Evolutionary conservation across 768 basidiomycete species (phyloP).

Genomic region (Mycena sanguinolenta): DNA sequence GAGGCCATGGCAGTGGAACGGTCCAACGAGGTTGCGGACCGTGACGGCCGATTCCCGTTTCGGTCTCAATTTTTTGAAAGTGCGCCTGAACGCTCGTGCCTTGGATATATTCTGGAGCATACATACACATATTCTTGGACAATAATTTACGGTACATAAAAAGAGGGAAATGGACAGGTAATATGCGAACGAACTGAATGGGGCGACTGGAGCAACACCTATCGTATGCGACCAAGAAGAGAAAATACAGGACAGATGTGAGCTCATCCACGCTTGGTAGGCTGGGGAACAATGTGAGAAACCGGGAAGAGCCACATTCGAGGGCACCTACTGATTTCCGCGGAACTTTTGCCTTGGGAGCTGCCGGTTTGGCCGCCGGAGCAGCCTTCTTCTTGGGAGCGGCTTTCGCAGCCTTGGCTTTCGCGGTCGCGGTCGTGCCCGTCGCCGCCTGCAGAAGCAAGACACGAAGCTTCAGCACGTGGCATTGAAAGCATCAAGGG

Average conservation of each 20-base stretch:
- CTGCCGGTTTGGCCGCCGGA: conserved; percentile 24
- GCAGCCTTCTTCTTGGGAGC: conserved; percentile 47
- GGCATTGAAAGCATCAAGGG: conserved; percentile 1
- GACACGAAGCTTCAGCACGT: not conserved
- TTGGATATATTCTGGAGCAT: conserved; percentile 26
- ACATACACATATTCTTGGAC: conserved; percentile 38
- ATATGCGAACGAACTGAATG: conserved; percentile 27
- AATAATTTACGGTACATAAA: conserved; percentile 60
- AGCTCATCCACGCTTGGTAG: conserved; percentile 34
- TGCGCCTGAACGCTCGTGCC: conserved; percentile 24
- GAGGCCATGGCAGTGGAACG: conserved; percentile 31
- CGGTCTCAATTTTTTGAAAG: not conserved
- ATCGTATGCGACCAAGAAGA: conserved; percentile 28
- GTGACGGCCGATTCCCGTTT: conserved; percentile 6
- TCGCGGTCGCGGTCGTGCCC: conserved; percentile 59
- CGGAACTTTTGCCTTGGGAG: conserved; percentile 27
- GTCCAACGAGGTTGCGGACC: not conserved
- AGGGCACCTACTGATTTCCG: conserved; percentile 30
- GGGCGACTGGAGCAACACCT: conserved; percentile 28
- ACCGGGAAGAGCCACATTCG: conserved; percentile 5
- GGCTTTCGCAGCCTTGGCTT: conserved; percentile 54
- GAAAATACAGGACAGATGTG: not conserved
- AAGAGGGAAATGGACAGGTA: conserved; percentile 37
- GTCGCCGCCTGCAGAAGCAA: conserved; percentile 59
- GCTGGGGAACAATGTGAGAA: conserved; percentile 19